Conservation (phyloP, 495 filamentous ascomycete genomes). For the Talaromyces nanjingensis region DNA sequence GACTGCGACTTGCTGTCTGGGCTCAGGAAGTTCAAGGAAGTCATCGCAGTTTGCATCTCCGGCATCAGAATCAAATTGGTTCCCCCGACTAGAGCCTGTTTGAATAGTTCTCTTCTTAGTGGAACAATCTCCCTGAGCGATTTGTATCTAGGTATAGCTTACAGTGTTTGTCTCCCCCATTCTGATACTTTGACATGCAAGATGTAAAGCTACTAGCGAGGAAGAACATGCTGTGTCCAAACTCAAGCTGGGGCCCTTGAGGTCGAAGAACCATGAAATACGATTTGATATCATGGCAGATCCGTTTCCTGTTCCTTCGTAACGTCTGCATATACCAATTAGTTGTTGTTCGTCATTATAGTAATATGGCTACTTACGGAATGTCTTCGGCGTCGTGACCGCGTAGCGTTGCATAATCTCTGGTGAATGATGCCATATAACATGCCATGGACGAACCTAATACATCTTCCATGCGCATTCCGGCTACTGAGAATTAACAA, state of each 20-base stretch:
- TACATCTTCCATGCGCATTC: constrained; percentile 26
- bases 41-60: constrained; percentile 15
- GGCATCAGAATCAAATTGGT: constrained; percentile 24
- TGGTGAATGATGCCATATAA: constrained; percentile 19
- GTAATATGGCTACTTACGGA: neutral
- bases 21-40: constrained; percentile 17
- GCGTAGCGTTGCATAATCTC: constrained; percentile 32
- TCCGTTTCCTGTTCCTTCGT: constrained; percentile 29
- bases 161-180: constrained; percentile 17
- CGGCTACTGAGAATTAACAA: constrained; percentile 8
- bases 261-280: constrained; percentile 28
- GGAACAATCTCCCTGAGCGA: neutral
- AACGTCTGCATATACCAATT: neutral
- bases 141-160: neutral
- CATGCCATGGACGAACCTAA: constrained; percentile 30
- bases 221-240: constrained; percentile 36
- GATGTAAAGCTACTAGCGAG: constrained; percentile 26
- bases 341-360: neutral
- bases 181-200: constrained; percentile 30
- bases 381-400: neutral
- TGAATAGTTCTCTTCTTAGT: constrained; percentile 3
- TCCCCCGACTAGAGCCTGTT: constrained; percentile 26
- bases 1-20: constrained; percentile 26
- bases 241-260: constrained; percentile 31
- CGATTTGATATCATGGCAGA: constrained; percentile 34